Conservation (phyloP, 2,329 filamentous ascomycete species). For the Aspergillus caelatus region DNA sequence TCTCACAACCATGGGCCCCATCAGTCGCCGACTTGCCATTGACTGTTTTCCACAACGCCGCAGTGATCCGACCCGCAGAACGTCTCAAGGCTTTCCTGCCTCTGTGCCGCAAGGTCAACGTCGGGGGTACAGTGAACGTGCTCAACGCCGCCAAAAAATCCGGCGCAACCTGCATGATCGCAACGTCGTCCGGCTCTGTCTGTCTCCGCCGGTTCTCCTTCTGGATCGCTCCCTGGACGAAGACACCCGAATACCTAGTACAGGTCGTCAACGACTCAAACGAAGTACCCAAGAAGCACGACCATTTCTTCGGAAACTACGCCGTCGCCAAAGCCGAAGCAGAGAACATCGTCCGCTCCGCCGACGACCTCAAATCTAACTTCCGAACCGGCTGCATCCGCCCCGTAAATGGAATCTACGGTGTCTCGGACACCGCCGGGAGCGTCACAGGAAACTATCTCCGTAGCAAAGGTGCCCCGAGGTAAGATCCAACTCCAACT, state of each 20-base stretch:
- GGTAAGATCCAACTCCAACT: slow-evolving; percentile 18
- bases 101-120: slow-evolving; percentile 53
- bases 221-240: slow-evolving; percentile 50
- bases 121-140: slow-evolving; percentile 54
- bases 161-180: slow-evolving; percentile 55
- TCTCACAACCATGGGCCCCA: slow-evolving; percentile 52
- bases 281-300: slow-evolving; percentile 42
- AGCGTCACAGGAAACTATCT: slow-evolving; percentile 47
- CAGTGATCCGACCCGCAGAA: slow-evolving; percentile 56
- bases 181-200: slow-evolving; percentile 57
- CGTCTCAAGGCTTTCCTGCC: slow-evolving; percentile 50
- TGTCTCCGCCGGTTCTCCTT: slow-evolving; percentile 46
- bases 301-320: slow-evolving; percentile 54
- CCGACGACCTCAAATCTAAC: slow-evolving; percentile 38
- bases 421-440: slow-evolving; percentile 44
- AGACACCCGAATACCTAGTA: slow-evolving; percentile 42
- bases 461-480: slow-evolving; percentile 40
- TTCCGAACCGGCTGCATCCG: slow-evolving; percentile 60
- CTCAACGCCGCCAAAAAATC: slow-evolving; percentile 50
- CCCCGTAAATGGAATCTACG: slow-evolving; percentile 58
- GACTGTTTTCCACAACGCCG: slow-evolving; percentile 62
- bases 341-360: slow-evolving; percentile 54
- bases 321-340: slow-evolving; percentile 55
- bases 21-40: slow-evolving; percentile 49
- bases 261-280: slow-evolving; percentile 53